Base-by-base conservation (phyloP, 352 stramenopile species). In the Pythium myriotylum region DNA sequence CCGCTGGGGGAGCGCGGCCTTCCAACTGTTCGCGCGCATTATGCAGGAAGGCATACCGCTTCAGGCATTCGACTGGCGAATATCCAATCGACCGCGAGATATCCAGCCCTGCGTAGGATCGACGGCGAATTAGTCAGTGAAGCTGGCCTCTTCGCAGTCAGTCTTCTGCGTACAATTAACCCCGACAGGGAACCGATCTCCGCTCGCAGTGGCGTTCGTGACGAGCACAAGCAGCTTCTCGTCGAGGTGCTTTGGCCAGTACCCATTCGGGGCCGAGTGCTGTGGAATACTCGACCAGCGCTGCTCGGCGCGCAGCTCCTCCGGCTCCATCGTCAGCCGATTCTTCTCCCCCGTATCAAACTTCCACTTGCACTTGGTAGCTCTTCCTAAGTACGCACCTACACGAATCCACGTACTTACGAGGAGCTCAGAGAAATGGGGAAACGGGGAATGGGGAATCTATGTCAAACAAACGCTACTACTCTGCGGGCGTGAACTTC, bases 31-130 rank as follows among this genome's bases (percentile, higher is more conserved):
- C 67, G 14, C 69, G 50, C n/a, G 66, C 67, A 37, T 76, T 74
- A 56, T 91, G 78, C 42, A 92, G 59, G 49, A 87, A 73, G 22
- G 86, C 86, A 43, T 89, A 94, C 19, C 86, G 81, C 70, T 91
- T 92, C 14, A 90, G 82, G 43, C 86, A 94, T 55, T 94, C 86
- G 22, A 92, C 72, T 1, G 86, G 86, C 19, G 81, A 86, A 23
- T 76, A 76, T 20, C 71, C 65, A 22, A 92, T 72, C 13, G 68
- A 68, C 20, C 73, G 64, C 22, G 81, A 85, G 24, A 94, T 79
- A 23, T 91, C 86, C 39, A 92, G 50, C 84, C 84, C 84, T 91
- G 47, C 19, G 48, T 19, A 35, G 16, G 16, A 59, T 65, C 51
- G 63, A 33, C 59, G 65, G 42, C 37, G 52, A 13, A 51, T 9